Percentiles rank a stretch among this genome's conserved stretches.
These are phyloP conservation scores for Ceratocystis cubensis DNA, from an alignment of 2,329 filamentous ascomycete species.

Conservation along the genomic window DNA sequence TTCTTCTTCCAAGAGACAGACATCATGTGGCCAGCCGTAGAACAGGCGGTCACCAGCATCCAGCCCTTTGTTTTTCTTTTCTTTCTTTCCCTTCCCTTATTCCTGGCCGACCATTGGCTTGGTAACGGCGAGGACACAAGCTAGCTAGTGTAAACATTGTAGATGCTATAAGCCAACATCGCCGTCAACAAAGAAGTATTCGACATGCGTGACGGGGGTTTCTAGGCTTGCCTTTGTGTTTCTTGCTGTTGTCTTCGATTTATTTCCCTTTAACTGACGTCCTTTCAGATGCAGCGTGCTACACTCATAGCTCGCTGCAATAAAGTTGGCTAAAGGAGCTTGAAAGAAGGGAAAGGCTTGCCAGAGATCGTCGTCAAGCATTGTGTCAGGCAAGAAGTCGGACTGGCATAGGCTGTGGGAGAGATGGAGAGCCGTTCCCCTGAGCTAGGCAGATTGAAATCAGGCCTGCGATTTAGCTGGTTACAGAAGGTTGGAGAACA, in stretches of 20 bases:
- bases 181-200: not conserved
- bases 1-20: not conserved
- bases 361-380: too few relatives aligned
- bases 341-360: too few relatives aligned
- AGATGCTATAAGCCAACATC: not conserved
- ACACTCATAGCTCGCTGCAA: too few relatives aligned
- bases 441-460: not conserved
- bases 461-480: not conserved
- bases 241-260: not conserved
- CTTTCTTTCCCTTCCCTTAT: not conserved
- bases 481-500: not conserved
- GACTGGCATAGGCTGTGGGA: too few relatives aligned
- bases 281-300: too few relatives aligned
- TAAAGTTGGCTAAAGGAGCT: too few relatives aligned
- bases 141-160: not conserved
- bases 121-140: not conserved
- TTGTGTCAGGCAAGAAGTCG: too few relatives aligned
- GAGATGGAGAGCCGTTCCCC: not conserved
- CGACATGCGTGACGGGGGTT: not conserved
- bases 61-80: conserved; percentile 1
- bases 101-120: not conserved
- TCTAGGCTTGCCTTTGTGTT: not conserved
- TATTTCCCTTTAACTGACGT: not conserved
- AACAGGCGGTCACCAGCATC: not conserved
- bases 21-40: not conserved